Conservation (phyloP, 345 rosid species). For the Mangifera indica region DNA sequence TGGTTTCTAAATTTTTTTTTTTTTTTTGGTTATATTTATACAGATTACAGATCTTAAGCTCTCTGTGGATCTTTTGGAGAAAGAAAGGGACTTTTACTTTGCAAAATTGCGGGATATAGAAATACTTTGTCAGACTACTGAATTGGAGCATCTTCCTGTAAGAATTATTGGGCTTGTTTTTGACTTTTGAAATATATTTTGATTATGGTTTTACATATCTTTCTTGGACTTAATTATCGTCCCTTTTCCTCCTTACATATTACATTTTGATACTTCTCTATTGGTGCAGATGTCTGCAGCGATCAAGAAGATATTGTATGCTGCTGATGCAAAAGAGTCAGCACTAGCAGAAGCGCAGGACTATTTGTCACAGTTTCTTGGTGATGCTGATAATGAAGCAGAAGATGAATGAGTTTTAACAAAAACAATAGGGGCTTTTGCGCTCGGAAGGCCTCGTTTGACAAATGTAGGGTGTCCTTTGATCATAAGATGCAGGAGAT, state of each 20-base stretch:
- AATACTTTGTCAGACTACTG: slow-evolving; percentile 78
- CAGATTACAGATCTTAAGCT: slow-evolving; percentile 76
- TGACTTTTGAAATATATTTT: background rate
- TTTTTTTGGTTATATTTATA: slow-evolving; percentile 22
- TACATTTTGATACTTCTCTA: background rate
- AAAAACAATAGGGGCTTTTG: background rate
- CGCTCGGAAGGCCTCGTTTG: background rate
- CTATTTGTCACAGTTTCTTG: slow-evolving; percentile 41
- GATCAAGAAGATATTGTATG: slow-evolving; percentile 81
- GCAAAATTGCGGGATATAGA: slow-evolving; percentile 83
- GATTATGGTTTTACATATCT: background rate
- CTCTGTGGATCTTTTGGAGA: slow-evolving; percentile 72
- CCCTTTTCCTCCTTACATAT: background rate
- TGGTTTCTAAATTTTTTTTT: background rate
- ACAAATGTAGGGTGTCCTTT: background rate
- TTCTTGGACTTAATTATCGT: background rate
- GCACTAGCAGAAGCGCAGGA: slow-evolving; percentile 85
- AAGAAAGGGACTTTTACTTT: slow-evolving; percentile 93
- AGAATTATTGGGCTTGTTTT: slow-evolving; percentile 22
- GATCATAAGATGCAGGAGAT: slow-evolving; percentile 3
- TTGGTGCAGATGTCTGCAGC: slow-evolving; percentile 67
- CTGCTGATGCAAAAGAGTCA: slow-evolving; percentile 76
- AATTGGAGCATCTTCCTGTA: slow-evolving; percentile 66
- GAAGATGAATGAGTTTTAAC: slow-evolving; percentile 25
- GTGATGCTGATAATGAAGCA: slow-evolving; percentile 35